Percentiles rank a stretch among this genome's conserved stretches.
phyloP scores from a whole-genome alignment of 768 basidiomycete species.

The Phylloporus sp. region DNA sequence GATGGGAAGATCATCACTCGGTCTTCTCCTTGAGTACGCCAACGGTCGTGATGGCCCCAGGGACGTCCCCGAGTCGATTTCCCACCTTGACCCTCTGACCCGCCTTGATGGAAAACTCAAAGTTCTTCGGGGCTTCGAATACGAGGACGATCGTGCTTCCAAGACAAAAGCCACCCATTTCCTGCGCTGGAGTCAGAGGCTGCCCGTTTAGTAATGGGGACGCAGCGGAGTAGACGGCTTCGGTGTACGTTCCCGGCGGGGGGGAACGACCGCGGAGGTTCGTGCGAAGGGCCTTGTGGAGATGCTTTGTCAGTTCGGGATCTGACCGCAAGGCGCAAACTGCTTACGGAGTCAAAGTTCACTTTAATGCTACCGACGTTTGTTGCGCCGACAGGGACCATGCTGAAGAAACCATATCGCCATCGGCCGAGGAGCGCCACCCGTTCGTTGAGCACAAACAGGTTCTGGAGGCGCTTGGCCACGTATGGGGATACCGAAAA shows the following conservation, averaged over 20 bases:
- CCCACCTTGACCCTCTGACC: constrained; percentile 89
- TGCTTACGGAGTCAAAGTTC: constrained; percentile 81
- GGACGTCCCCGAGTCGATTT: constrained; percentile 63
- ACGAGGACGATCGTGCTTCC: constrained; percentile 96
- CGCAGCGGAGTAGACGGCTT: constrained; percentile 86
- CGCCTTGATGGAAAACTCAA: constrained; percentile 68
- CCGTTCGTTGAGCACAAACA: constrained; percentile 98
- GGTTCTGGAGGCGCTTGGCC: constrained; percentile 82
- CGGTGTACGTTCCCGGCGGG: constrained; percentile 82
- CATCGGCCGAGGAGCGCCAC: constrained; percentile 93
- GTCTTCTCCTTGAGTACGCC: constrained; percentile 30
- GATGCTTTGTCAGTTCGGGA: not conserved
- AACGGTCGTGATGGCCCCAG: constrained; percentile 20
- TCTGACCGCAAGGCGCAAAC: not conserved
- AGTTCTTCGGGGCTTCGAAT: constrained; percentile 87
- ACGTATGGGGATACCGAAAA: constrained; percentile 97
- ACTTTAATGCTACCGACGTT: constrained; percentile 96
- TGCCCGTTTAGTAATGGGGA: constrained; percentile 82
- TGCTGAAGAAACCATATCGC: constrained; percentile 93
- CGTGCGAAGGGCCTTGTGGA: constrained; percentile 71
- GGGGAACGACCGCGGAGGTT: constrained; percentile 72
- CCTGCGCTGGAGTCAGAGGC: constrained; percentile 80
- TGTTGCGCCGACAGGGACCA: constrained; percentile 97
- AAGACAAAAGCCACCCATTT: constrained; percentile 96
- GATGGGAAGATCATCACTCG: constrained; percentile 14